Conservation (phyloP, 352 stramenopile species). For the Phytophthora colocasiae region DNA sequence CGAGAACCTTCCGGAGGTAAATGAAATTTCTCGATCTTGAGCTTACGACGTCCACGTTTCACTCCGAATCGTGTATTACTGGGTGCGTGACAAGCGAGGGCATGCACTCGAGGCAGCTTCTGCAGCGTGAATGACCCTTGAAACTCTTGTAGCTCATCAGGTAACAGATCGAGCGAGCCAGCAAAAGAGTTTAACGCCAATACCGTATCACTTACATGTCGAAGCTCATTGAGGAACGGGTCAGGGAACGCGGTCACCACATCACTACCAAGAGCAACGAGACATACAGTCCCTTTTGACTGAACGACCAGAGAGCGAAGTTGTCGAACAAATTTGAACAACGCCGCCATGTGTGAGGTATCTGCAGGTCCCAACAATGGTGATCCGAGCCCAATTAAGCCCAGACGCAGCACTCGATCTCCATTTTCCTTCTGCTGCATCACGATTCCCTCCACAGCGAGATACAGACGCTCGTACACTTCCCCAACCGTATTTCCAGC, state of each 20-base stretch:
- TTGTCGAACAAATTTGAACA: conserved; percentile 47
- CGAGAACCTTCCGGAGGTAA: conserved; percentile 71
- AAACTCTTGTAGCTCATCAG: conserved; percentile 67
- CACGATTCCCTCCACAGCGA: conserved; percentile 30
- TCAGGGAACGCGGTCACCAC: conserved; percentile 30
- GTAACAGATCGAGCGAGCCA: conserved; percentile 62
- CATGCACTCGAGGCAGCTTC: conserved; percentile 66
- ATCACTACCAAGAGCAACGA: conserved; percentile 37
- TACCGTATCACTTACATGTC: conserved; percentile 65
- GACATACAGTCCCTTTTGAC: conserved; percentile 33
- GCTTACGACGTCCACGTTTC: conserved; percentile 71
- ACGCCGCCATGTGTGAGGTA: conserved; percentile 47
- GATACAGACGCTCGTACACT: conserved; percentile 44
- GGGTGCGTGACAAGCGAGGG: conserved; percentile 59
- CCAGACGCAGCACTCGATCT: conserved; percentile 53
- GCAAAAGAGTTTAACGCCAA: conserved; percentile 67
- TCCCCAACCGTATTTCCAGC: conserved; percentile 1
- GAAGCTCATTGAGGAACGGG: conserved; percentile 53
- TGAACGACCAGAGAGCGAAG: conserved; percentile 38
- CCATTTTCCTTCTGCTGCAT: conserved; percentile 11
- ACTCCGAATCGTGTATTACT: conserved; percentile 68
- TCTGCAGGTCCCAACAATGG: conserved; percentile 43
- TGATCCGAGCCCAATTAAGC: conserved; percentile 53
- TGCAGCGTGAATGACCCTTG: conserved; percentile 61
- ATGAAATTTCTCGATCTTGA: conserved; percentile 86